phyloP scores from a whole-genome alignment of 805 yeast species.

The Blastobotrys americana region DNA sequence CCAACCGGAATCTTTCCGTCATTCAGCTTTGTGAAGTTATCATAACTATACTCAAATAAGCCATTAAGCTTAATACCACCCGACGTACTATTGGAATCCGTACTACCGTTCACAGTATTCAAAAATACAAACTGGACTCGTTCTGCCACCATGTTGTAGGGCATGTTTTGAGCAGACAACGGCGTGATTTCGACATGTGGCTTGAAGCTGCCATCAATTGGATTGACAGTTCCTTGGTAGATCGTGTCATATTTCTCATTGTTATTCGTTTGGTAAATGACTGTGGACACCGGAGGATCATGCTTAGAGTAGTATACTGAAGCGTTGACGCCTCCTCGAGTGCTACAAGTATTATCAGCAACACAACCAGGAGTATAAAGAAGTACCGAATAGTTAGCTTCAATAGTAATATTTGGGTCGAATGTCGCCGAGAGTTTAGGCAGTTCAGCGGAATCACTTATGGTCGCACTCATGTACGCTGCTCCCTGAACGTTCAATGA shows the following conservation, averaged over 20 bases:
- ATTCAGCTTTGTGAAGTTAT: conserved; percentile 47
- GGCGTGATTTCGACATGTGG: conserved; percentile 42
- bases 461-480: conserved; percentile 23
- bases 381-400: conserved; percentile 68
- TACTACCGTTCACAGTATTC: conserved; percentile 13
- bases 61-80: conserved; percentile 52
- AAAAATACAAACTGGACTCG: conserved; percentile 41
- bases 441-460: conserved; percentile 27
- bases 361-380: conserved; percentile 85
- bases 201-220: conserved; percentile 24
- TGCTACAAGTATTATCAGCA: conserved; percentile 55
- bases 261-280: conserved; percentile 74
- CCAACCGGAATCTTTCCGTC: conserved; percentile 33
- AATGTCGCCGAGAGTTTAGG: conserved; percentile 41
- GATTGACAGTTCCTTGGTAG: conserved; percentile 49
- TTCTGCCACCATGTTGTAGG: conserved; percentile 63
- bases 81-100: conserved; percentile 5
- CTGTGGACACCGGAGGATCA: conserved; percentile 32
- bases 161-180: conserved; percentile 23
- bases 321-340: conserved; percentile 74
- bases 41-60: conserved; percentile 69
- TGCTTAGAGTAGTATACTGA: conserved; percentile 49
- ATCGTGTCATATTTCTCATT: conserved; percentile 73
- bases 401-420: conserved; percentile 58
- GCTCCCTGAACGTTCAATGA: conserved; percentile 6